Conservation (phyloP, 176 grass and related monocot species). For the Phragmites australis region DNA sequence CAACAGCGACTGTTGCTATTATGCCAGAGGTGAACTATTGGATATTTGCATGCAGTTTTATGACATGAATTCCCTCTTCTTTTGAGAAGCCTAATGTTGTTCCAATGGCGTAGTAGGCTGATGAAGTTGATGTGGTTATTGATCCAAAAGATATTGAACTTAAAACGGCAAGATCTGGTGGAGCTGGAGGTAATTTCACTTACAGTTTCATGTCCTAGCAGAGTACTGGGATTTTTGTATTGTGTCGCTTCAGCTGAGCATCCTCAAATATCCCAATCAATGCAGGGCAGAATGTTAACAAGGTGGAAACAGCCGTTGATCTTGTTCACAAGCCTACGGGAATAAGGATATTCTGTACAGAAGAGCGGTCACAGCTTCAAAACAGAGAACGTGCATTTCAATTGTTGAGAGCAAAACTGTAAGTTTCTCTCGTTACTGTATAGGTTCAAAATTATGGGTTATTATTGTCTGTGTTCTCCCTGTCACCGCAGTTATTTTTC, state of each 20-base stretch:
- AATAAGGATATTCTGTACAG: conserved; percentile 97
- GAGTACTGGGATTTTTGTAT: not conserved
- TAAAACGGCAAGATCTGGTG: conserved; percentile 92
- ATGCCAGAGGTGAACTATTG: conserved; percentile 81
- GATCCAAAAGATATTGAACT: conserved; percentile 98
- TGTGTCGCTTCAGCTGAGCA: not conserved
- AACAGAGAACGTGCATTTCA: conserved; percentile 95
- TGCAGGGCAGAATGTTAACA: conserved; percentile 98
- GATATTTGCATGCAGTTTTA: conserved; percentile 5
- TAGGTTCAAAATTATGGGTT: not conserved
- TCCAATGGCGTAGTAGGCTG: conserved; percentile 53
- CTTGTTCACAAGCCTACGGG: conserved; percentile 96
- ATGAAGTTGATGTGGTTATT: conserved; percentile 96
- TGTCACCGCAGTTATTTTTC: conserved; percentile 10
- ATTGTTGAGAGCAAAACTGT: conserved; percentile 95
- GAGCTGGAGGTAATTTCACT: conserved; percentile 82
- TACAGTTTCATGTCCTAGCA: conserved; percentile 5
- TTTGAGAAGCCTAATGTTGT: not conserved
- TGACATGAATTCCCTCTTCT: not conserved
- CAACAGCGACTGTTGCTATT: conserved; percentile 94
- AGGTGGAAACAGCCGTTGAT: conserved; percentile 97
- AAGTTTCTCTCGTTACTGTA: conserved; percentile 41
- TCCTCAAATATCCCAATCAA: conserved; percentile 22
- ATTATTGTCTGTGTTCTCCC: not conserved
- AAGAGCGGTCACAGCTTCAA: conserved; percentile 90